Conservation (phyloP, 2,329 filamentous ascomycete genomes). For the Diaporthe vaccinii region DNA sequence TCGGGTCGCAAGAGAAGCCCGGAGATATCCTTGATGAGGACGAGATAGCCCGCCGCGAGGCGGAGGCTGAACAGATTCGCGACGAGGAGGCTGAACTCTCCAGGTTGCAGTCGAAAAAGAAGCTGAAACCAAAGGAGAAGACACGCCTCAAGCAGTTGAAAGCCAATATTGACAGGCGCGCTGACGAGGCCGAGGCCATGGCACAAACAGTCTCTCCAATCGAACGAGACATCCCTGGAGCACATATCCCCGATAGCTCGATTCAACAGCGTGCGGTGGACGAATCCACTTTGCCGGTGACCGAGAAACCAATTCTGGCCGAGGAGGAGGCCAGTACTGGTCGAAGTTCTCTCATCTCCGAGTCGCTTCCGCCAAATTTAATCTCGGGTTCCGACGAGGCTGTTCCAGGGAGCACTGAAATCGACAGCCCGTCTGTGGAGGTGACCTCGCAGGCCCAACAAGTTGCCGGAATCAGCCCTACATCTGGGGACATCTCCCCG, state of each 20-base stretch:
- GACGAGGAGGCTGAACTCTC: slow-evolving; percentile 34
- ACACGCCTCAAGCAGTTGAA: slow-evolving; percentile 33
- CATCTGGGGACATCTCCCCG: background rate
- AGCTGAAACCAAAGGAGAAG: slow-evolving; percentile 36
- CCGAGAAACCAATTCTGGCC: background rate
- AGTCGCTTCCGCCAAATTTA: background rate
- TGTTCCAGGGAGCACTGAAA: background rate
- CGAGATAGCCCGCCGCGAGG: slow-evolving; percentile 25
- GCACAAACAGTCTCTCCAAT: background rate
- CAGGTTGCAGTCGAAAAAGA: slow-evolving; percentile 33
- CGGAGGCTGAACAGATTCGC: slow-evolving; percentile 20
- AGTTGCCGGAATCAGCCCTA: background rate
- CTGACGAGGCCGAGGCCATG: slow-evolving; percentile 11
- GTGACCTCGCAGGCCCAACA: background rate
- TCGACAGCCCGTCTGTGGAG: background rate
- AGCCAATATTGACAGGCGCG: slow-evolving; percentile 30
- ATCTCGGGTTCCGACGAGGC: background rate
- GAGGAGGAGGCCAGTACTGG: background rate
- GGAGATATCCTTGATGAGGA: slow-evolving; percentile 10
- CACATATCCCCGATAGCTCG: background rate
- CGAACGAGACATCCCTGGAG: background rate
- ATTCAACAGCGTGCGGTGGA: no score
- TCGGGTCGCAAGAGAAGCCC: background rate
- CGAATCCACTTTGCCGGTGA: background rate
- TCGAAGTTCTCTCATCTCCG: background rate